phyloP scores from a whole-genome alignment of 768 basidiomycete genomes.

The Tulasnella calospora region DNA sequence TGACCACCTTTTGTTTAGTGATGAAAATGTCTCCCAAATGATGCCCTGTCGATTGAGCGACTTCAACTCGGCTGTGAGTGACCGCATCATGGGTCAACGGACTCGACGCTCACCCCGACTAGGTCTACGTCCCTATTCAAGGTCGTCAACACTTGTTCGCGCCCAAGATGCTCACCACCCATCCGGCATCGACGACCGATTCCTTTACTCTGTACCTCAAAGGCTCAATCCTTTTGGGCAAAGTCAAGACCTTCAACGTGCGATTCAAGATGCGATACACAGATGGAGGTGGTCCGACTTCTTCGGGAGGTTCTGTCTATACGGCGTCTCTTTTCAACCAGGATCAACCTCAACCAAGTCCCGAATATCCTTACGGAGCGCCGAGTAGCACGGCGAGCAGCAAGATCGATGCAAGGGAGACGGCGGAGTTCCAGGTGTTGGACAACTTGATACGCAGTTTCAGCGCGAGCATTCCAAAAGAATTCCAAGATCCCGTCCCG shows the following conservation, averaged over 20 bases:
- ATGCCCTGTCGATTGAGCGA: too few species aligned
- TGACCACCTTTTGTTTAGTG: not conserved
- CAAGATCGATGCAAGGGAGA: slow-evolving; percentile 51
- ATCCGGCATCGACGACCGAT: slow-evolving; percentile 21
- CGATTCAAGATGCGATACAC: slow-evolving; percentile 6
- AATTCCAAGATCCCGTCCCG: slow-evolving; percentile 52
- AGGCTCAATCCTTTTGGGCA: slow-evolving; percentile 8
- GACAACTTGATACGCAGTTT: slow-evolving; percentile 57
- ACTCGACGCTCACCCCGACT: not conserved
- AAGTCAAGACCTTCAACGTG: slow-evolving; percentile 26
- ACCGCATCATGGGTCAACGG: not conserved
- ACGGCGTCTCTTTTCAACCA: not conserved
- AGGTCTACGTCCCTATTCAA: slow-evolving; percentile 8
- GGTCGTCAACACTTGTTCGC: slow-evolving; percentile 20
- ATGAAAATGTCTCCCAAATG: too few species aligned
- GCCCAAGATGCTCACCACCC: slow-evolving; percentile 19
- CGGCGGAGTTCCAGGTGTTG: slow-evolving; percentile 59
- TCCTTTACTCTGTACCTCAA: slow-evolving; percentile 28
- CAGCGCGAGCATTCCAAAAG: slow-evolving; percentile 51
- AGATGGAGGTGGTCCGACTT: not conserved
- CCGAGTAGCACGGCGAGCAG: not conserved
- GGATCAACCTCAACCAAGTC: not conserved
- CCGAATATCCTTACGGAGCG: not conserved
- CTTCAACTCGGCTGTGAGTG: too few species aligned
- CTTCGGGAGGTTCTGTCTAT: not conserved